Evolutionary conservation across 2,329 filamentous ascomycete genomes (phyloP), one percentile per base, ranked within the genome.

Genomic region (Fusarium papillatum): DNA sequence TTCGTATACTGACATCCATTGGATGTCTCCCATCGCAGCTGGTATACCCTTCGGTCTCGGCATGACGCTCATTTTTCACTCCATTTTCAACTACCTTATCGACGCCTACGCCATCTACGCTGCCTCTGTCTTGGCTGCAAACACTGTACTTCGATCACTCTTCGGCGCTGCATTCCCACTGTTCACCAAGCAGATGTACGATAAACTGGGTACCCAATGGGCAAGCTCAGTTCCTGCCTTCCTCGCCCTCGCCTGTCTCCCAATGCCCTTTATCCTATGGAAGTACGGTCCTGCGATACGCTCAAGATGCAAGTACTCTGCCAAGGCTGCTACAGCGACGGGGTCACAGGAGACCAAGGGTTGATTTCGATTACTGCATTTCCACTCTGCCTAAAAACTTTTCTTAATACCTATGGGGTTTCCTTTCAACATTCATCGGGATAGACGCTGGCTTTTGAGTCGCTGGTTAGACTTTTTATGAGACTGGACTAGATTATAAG

Each of bases 81-180:
- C 87, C 3, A 84, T 92, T 46, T 88, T 91, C 80, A 93, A 91
- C 82, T 94, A 94, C 81, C 87, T 94, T 16, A 90, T 94, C 74
- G 93, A 94, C 79, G 84, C 91, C 3, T 92, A 95, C 82, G 92
- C 93, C 62, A 93, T 96, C 76, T 96, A 93, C 72, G 94, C 95
- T 0, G 94, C 94, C 0, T 94, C 92, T 0, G 93, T 92, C 86
- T 96, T 6, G 94, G 94, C 94, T 2, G 94, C 93, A 17, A 80
- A 80, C 36, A 71, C 78, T 0, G 73, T 80, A 0, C 46, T 80
- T 0, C 53, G 78, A 13, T 74, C 72, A 0, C 68, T 80, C 9
- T 80, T 80, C 26, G 78, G 78, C 7, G 78, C 78, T 2, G 76
- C 78, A 0, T 80, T 80, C 34, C 78, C 78, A 0, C 48, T 80